Conservation (phyloP, 1,139 yeast species). For the Yamadazyma sp. region DNA sequence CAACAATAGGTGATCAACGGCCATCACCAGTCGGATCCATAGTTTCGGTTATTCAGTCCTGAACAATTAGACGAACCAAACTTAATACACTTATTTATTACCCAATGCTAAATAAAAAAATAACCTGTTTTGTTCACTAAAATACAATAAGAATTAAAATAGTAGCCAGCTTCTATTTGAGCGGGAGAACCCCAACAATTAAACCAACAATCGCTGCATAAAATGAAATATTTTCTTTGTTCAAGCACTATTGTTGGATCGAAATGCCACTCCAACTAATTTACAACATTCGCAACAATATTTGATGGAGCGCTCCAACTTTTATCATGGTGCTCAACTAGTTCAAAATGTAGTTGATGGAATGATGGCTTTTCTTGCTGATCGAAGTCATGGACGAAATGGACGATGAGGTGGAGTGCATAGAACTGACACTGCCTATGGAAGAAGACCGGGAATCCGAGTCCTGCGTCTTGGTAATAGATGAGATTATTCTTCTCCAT, state of each 20-base stretch:
- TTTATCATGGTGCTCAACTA: slow-evolving; percentile 11
- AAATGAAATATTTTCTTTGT: background rate
- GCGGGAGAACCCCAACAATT: too few species aligned
- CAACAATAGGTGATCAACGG: too few species aligned
- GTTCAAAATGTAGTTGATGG: slow-evolving; percentile 26
- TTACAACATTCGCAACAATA: too few species aligned
- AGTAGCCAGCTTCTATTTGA: background rate
- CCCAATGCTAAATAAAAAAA: background rate
- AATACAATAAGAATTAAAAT: slow-evolving; percentile 4
- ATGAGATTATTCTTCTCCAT: slow-evolving; percentile 41
- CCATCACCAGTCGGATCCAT: too few species aligned
- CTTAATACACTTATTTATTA: too few species aligned
- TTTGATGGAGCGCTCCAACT: background rate
- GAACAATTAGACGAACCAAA: too few species aligned
- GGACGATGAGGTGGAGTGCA: slow-evolving; percentile 9
- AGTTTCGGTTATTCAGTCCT: too few species aligned
- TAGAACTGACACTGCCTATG: slow-evolving; percentile 6
- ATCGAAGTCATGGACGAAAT: slow-evolving; percentile 11
- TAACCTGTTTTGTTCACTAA: background rate
- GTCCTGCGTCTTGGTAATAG: slow-evolving; percentile 10
- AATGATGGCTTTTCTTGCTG: slow-evolving; percentile 29
- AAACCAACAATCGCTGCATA: too few species aligned
- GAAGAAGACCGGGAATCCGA: slow-evolving; percentile 9
- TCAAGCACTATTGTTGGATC: background rate
- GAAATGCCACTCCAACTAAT: background rate